Conservation (phyloP, 495 filamentous ascomycete genomes). For the Aspergillus taichungensis region DNA sequence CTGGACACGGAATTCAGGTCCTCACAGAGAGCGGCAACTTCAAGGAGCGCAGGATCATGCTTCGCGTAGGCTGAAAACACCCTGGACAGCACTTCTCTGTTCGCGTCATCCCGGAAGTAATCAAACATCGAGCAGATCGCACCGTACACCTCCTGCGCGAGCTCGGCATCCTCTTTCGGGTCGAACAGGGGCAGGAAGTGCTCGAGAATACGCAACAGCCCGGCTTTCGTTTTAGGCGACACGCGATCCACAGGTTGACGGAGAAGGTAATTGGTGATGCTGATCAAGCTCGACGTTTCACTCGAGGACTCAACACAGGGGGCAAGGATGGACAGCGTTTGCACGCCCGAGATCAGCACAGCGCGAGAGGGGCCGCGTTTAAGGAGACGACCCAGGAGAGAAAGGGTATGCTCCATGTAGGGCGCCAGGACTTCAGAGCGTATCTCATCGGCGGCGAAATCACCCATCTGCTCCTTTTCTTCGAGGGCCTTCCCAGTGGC, state of each 20-base stretch:
- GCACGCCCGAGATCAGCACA: constrained; percentile 69
- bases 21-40: constrained; percentile 62
- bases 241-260: constrained; percentile 75
- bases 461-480: constrained; percentile 44
- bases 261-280: constrained; percentile 70
- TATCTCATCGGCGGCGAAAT: constrained; percentile 40
- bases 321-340: constrained; percentile 63
- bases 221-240: constrained; percentile 72
- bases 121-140: constrained; percentile 71
- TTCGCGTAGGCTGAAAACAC: constrained; percentile 62
- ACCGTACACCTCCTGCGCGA: constrained; percentile 45
- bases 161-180: constrained; percentile 36
- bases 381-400: constrained; percentile 60
- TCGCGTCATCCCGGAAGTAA: constrained; percentile 72
- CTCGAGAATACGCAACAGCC: constrained; percentile 63
- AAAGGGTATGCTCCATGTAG: constrained; percentile 60
- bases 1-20: constrained; percentile 70
- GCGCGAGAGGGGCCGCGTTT: constrained; percentile 60
- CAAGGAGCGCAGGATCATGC: constrained; percentile 47
- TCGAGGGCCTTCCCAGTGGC: constrained; percentile 38
- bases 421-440: constrained; percentile 54
- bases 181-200: constrained; percentile 61
- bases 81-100: constrained; percentile 59
- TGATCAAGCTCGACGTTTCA: constrained; percentile 63
- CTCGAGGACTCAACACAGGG: constrained; percentile 60